Base-by-base conservation (phyloP, 140 eudicot species). In the Bidens hawaiensis region DNA sequence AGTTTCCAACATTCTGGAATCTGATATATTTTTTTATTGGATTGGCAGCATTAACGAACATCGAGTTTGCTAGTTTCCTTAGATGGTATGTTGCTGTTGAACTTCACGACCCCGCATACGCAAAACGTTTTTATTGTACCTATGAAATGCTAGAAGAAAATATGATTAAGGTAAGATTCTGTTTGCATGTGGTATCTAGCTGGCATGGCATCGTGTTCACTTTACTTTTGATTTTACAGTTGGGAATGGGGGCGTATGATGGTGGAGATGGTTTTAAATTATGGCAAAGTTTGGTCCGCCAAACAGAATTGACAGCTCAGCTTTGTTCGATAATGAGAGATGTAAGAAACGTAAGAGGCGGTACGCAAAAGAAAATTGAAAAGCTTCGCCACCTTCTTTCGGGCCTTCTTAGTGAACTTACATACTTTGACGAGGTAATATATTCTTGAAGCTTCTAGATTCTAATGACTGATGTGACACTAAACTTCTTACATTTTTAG, bases 81-180 rank as follows among this genome's bases (percentile, higher is more conserved):
- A 91, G 96, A 57, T 93, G 99, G 96, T 93, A 88, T 59, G 97
- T 93, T 24, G 95, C 99, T 1, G 99, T 93, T 53, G 99, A 93
- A 67, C 99, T 93, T 45, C 99, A 93, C 28, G 99, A 93, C 73
- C 99, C 85, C 63, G 87, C 89, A 23, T 85, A 93, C 68, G 99
- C 97, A 16, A 93, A 90, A 72, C 99, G 99, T 1, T 93, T 93
- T 76, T 93, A 93, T 64, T 81, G 78, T 38, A 80, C 97, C 15
- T 85, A 93, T 42, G 99, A 93, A 63, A 62, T 83, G 70, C 68
- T 88, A 52, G 94, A 93, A 72, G 99, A 93, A 73, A 83, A 88
- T 77, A 74, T 93, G 90, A 71, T 85, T 26, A 93, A 93, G 99
- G 99, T 91, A 41, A 64, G 47, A 27, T 48, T 79, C 52, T 67